Base-by-base conservation (phyloP, 805 yeast species). In the Barnettozyma vustinii region DNA sequence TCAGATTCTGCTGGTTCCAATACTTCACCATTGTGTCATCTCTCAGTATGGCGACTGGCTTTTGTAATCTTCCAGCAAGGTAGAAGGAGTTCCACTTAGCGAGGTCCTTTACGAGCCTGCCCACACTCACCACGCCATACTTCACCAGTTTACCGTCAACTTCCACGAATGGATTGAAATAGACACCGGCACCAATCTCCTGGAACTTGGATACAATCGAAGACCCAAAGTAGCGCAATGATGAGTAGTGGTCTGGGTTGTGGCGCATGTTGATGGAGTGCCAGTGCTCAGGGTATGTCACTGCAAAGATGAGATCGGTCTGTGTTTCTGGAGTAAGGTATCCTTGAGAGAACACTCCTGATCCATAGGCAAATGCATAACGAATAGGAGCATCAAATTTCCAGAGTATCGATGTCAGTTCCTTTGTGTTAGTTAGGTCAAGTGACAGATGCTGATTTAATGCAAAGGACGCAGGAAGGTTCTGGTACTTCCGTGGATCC, bases 281-380 rank as follows among this genome's bases (percentile, higher is more conserved):
- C 83, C 96, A 94, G 52, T 77, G 80, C 30, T 71, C 70, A 3
- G 95, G 80, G 60, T 83, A 77, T 0, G 84, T 75, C 2, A 91
- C 97, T 1, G 87, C 89, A 58, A 86, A 81, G 12, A 92, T 85
- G 66, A 94, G 67, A 64, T 94, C 99, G 12, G 88, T 79, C 64
- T 94, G 98, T 0, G 90, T 84, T 33, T 75, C 74, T 12, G 64
- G 61, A 10, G 62, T 56, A 3, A 61, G 48, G n/a, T 70, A 66
- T 5, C 81, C 83, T 64, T 92, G 99, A 35, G 80, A 75, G 59
- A 94, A 87, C 1, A 94, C 96, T 5, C 96, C 96, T 8, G 96
- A 86, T 2, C 99, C 99, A 65, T 92, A 92, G 0, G 97, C 99
- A 67, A 92, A 87, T 1, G 96, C 83, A 58, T 79, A 86, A 47